Base-by-base conservation (phyloP, 2,329 filamentous ascomycete genomes). In the Cercospora sojina region DNA sequence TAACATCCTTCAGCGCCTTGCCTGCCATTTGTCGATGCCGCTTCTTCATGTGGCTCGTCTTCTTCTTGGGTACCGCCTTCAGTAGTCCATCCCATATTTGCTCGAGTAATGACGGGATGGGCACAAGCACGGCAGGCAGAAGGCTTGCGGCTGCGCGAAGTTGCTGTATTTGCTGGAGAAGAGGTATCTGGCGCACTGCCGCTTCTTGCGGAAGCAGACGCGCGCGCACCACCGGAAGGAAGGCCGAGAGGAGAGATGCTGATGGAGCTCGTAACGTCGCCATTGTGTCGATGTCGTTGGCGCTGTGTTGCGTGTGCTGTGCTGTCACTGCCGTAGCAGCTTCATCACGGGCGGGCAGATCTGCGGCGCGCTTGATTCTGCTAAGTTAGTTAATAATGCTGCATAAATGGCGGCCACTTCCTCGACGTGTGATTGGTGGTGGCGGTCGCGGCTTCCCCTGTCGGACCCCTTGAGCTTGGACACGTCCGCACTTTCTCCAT, bases 21-120 rank as follows among this genome's bases (percentile, higher is more conserved):
- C 95, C 95, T 25, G 93, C 94, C 89, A 98, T 91, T 77, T 96
- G 93, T 75, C 96, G 88, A 77, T 93, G 90, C 73, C 95, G 87
- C 85, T 93, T 97, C 83, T 95, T 97, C 84, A 92, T 92, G 80
- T 99, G 92, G 49, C 94, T 97, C 35, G 93, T 96, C 87, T 98
- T 99, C 83, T 97, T 98, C 86, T 99, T 99, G 5, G 95, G 95
- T 16, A 98, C 95, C 1, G 95, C 95, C 71, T 89, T 89, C 72
- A 99, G 84, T 55, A 99, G 87, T 5, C 91, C 93, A 73, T 97
- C 94, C 94, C 94, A 98, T 74, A 99, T 88, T 69, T 91, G 91
- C 64, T 87, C 88, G 23, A 97, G 81, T n/a, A 93, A 77, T 5
- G 86, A 85, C 5, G 91, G 89, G 60, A 93, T 83, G 59, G 90